Conservation (phyloP, 2,329 filamentous ascomycete species). For the Corniculantispora saksenae region DNA sequence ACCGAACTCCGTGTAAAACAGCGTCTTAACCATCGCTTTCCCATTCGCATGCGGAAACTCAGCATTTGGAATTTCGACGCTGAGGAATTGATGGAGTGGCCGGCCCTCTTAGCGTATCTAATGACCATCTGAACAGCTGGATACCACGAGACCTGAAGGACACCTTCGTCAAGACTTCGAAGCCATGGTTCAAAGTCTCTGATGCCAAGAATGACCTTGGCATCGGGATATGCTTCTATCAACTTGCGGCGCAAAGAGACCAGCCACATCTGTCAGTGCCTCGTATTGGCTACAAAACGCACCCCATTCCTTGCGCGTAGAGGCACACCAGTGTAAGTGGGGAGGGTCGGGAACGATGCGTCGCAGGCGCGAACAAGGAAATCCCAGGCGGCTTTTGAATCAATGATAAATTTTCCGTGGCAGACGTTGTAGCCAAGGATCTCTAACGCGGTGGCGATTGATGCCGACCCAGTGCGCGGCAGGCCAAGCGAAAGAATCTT, state of each 20-base stretch:
- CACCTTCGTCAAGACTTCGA: background rate
- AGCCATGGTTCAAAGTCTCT: slow-evolving; percentile 27
- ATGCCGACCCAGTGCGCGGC: slow-evolving; percentile 23
- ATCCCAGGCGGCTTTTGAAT: background rate
- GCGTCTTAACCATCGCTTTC: too few relatives aligned
- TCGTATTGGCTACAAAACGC: slow-evolving; percentile 28
- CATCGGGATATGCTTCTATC: slow-evolving; percentile 31
- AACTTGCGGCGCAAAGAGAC: slow-evolving; percentile 28
- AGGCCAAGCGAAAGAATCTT: slow-evolving; percentile 21
- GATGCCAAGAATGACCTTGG: slow-evolving; percentile 31
- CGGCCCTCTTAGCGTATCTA: too few relatives aligned
- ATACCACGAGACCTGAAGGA: too few relatives aligned
- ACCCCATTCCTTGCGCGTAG: slow-evolving; percentile 28
- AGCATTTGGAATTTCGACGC: too few relatives aligned
- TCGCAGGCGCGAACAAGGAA: background rate
- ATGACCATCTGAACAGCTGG: too few relatives aligned
- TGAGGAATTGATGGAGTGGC: too few relatives aligned
- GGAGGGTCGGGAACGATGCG: slow-evolving; percentile 20
- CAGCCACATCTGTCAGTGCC: slow-evolving; percentile 29
- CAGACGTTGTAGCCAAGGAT: slow-evolving; percentile 21
- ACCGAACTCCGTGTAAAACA: too few relatives aligned
- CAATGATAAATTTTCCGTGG: slow-evolving; percentile 12
- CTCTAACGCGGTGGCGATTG: slow-evolving; percentile 17
- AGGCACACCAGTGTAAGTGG: slow-evolving; percentile 23
- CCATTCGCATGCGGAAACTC: too few relatives aligned